These are phyloP conservation scores for Trichoderma hamatum DNA, from an alignment of 2,329 filamentous ascomycete species.

Conservation along the genomic window DNA sequence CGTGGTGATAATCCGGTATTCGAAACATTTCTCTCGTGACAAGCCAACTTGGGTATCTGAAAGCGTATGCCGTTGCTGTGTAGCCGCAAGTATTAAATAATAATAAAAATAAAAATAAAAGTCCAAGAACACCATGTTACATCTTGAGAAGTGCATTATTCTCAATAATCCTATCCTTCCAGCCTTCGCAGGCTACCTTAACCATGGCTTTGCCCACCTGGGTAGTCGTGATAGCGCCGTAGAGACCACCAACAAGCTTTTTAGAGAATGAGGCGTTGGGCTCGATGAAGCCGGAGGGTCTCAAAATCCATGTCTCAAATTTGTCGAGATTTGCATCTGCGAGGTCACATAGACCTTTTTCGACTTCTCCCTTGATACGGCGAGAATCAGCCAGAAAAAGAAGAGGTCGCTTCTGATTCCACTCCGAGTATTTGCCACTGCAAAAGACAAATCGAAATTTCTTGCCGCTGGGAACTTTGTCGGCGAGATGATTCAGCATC, in stretches of 20 bases:
- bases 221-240: constrained; percentile 39
- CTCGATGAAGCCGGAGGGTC: constrained; percentile 41
- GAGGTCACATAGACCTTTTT: constrained; percentile 45
- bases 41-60: constrained; percentile 23
- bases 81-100: neutral
- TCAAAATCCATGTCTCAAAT: constrained; percentile 44
- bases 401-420: constrained; percentile 41
- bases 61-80: constrained; percentile 21
- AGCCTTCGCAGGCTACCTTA: constrained; percentile 42
- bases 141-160: constrained; percentile 40
- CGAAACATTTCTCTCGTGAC: constrained; percentile 4
- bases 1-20: neutral
- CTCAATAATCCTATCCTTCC: constrained; percentile 41
- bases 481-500: constrained; percentile 46
- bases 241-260: constrained; percentile 36
- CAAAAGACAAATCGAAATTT: constrained; percentile 50
- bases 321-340: constrained; percentile 38
- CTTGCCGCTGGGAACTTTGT: constrained; percentile 36
- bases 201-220: constrained; percentile 44
- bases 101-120: neutral
- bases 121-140: constrained; percentile 26
- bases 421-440: constrained; percentile 43
- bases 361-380: constrained; percentile 45
- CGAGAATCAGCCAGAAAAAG: constrained; percentile 44
- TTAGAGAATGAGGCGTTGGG: constrained; percentile 34